These are phyloP conservation scores for Coniochaeta sp. DNA, from an alignment of 2,329 filamentous ascomycete species.

Conservation along the genomic window DNA sequence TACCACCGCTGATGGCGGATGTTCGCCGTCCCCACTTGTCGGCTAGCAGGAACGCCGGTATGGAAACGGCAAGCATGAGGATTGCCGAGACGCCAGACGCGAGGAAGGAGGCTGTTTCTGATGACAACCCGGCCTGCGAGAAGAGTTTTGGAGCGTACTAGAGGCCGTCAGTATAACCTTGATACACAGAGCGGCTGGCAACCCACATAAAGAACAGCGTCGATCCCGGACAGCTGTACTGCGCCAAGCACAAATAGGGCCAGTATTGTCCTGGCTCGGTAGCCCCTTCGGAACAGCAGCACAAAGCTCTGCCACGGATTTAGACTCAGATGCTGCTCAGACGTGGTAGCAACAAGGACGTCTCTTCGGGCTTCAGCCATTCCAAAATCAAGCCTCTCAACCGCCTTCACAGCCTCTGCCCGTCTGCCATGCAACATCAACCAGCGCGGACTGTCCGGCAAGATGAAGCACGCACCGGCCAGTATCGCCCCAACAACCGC, in stretches of 20 bases:
- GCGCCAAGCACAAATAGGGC: slow-evolving; percentile 51
- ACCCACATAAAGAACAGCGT: slow-evolving; percentile 44
- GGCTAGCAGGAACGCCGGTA: slow-evolving; percentile 46
- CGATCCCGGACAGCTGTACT: slow-evolving; percentile 55
- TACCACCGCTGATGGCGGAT: slow-evolving; percentile 44
- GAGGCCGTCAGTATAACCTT: background rate
- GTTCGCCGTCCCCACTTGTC: slow-evolving; percentile 50
- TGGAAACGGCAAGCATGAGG: slow-evolving; percentile 44
- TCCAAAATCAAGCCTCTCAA: background rate
- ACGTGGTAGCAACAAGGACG: background rate
- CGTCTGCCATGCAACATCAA: slow-evolving; percentile 33
- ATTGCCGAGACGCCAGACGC: slow-evolving; percentile 53
- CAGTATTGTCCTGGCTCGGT: slow-evolving; percentile 39
- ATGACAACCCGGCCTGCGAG: slow-evolving; percentile 48
- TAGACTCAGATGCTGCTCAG: background rate
- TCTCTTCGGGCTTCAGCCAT: slow-evolving; percentile 28
- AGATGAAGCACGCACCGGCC: slow-evolving; percentile 14
- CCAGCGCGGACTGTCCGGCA: slow-evolving; percentile 50
- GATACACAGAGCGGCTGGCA: background rate
- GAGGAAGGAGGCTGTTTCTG: slow-evolving; percentile 44
- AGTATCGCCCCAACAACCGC: slow-evolving; percentile 26
- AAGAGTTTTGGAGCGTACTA: slow-evolving; percentile 53
- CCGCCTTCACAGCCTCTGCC: slow-evolving; percentile 31
- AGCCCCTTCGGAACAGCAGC: slow-evolving; percentile 22
- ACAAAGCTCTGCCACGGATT: background rate